Conservation (phyloP, 208 protist species). For the Trypanosoma theileri region DNA sequence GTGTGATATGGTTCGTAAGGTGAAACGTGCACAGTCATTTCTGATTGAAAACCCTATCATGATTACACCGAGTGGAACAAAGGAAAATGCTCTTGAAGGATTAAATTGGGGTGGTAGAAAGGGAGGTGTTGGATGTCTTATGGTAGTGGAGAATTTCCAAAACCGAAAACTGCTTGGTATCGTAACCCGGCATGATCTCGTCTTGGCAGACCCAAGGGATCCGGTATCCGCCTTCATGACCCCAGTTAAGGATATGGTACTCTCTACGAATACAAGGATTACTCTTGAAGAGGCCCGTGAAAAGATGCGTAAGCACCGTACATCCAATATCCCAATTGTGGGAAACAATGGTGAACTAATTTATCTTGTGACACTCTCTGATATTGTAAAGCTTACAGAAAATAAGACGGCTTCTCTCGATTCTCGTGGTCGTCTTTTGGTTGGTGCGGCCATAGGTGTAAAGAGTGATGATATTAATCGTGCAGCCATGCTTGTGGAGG, state of each 20-base stretch:
- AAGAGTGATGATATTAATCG: slow-evolving; percentile 75
- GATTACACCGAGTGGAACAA: slow-evolving; percentile 62
- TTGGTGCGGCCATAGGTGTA: slow-evolving; percentile 85
- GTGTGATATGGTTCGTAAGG: slow-evolving; percentile 83
- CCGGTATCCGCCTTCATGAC: slow-evolving; percentile 67
- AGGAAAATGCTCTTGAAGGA: slow-evolving; percentile 49
- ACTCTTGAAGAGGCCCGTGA: slow-evolving; percentile 65
- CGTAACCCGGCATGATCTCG: slow-evolving; percentile 63
- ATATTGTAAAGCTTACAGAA: slow-evolving; percentile 78
- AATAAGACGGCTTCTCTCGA: slow-evolving; percentile 79
- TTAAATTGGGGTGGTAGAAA: slow-evolving; percentile 78
- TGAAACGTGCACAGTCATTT: slow-evolving; percentile 91
- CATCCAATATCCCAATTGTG: slow-evolving; percentile 71
- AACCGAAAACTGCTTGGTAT: slow-evolving; percentile 63
- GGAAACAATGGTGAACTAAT: slow-evolving; percentile 53
- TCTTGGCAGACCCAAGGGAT: slow-evolving; percentile 51
- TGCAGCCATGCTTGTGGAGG: slow-evolving; percentile 62
- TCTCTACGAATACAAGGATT: slow-evolving; percentile 54
- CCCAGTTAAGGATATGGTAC: slow-evolving; percentile 49
- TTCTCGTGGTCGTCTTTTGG: slow-evolving; percentile 67
- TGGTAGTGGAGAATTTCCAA: slow-evolving; percentile 64
- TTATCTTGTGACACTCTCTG: slow-evolving; percentile 79
- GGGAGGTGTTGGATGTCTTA: slow-evolving; percentile 73
- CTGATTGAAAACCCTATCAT: slow-evolving; percentile 86
- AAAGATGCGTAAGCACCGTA: slow-evolving; percentile 62